phyloP scores from a whole-genome alignment of 1,284 basidiomycete species.

The Ganoderma boninense region DNA sequence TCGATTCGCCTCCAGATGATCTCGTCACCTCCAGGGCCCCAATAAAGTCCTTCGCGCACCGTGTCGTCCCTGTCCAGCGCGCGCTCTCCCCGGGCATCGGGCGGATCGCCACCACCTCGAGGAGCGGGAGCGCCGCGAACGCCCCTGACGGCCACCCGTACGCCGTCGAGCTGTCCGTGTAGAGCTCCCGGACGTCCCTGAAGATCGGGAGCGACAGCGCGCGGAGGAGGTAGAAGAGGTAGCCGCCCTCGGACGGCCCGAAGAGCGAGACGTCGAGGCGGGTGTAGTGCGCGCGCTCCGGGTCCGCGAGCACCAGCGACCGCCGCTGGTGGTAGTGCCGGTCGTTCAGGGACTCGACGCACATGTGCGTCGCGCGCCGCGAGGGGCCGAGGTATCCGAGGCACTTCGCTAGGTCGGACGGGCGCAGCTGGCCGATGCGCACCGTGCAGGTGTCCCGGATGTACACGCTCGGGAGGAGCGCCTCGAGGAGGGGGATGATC shows the following conservation, averaged over 20 bases:
- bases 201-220: neutral
- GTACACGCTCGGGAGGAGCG: neutral
- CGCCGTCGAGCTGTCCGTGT: neutral
- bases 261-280: neutral
- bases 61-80: neutral
- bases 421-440: neutral
- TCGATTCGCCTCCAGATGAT: neutral
- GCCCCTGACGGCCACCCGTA: neutral
- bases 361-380: constrained; percentile 2
- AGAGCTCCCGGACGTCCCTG: neutral
- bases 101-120: neutral
- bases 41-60: neutral
- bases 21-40: neutral
- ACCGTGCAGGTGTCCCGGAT: neutral
- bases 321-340: neutral
- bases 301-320: neutral
- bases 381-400: neutral
- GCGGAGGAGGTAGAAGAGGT: neutral
- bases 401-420: neutral
- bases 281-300: neutral
- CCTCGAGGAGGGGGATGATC: neutral
- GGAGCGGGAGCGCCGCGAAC: neutral
- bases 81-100: neutral
- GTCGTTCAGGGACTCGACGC: neutral
- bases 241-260: neutral